Conservation (phyloP, 1,284 basidiomycete species). For the Ustilago bromivora region DNA sequence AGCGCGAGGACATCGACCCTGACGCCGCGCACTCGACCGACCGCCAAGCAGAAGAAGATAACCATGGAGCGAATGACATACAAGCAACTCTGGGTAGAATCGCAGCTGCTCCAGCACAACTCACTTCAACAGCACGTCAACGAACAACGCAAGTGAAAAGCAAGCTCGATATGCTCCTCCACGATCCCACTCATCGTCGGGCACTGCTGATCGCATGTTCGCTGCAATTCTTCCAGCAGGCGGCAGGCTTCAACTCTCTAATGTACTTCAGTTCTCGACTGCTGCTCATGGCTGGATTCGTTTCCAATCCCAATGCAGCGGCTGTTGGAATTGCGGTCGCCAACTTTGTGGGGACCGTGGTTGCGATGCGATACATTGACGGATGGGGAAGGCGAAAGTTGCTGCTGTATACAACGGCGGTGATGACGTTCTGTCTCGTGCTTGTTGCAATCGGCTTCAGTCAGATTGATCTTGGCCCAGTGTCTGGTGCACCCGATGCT, state of each 20-base stretch:
- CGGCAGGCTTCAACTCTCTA: slow-evolving; percentile 39
- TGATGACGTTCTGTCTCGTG: slow-evolving; percentile 40
- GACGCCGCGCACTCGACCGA: slow-evolving; percentile 11
- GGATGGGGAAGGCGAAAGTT: slow-evolving; percentile 53
- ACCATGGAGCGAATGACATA: neutral
- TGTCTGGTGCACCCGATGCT: slow-evolving; percentile 10
- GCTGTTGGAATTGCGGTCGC: slow-evolving; percentile 58
- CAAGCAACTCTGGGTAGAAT: slow-evolving; percentile 19
- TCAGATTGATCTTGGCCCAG: slow-evolving; percentile 39
- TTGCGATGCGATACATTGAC: slow-evolving; percentile 59
- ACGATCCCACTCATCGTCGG: slow-evolving; percentile 32
- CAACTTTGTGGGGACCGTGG: slow-evolving; percentile 57
- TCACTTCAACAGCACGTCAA: slow-evolving; percentile 20
- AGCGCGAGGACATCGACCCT: slow-evolving; percentile 16
- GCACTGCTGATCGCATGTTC: slow-evolving; percentile 57
- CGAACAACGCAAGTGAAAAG: slow-evolving; percentile 26
- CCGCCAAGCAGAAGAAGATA: slow-evolving; percentile 9
- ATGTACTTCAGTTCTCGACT: slow-evolving; percentile 57
- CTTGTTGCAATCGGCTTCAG: slow-evolving; percentile 48
- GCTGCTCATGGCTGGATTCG: slow-evolving; percentile 60
- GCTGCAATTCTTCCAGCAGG: slow-evolving; percentile 55
- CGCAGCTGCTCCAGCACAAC: slow-evolving; percentile 19
- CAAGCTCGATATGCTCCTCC: slow-evolving; percentile 43
- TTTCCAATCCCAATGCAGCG: slow-evolving; percentile 57
- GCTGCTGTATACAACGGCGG: slow-evolving; percentile 56